A percentile compares a stretch with the other conserved stretches of the same genome.
phyloP scores from a whole-genome alignment of 305 asterid genomes.

The Plantago coronopus region DNA sequence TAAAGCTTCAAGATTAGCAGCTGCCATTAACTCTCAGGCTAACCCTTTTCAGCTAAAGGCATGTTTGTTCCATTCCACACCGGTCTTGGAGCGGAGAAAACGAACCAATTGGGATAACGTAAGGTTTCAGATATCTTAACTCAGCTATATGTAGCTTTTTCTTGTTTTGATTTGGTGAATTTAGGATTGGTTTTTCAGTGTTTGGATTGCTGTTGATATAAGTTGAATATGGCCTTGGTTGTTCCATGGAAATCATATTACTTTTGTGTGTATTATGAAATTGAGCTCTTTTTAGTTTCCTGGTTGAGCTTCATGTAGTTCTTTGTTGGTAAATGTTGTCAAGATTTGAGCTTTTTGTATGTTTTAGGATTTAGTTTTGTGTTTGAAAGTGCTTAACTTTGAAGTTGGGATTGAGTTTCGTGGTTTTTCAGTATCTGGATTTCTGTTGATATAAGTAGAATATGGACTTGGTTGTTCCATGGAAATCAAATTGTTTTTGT shows the following conservation, averaged over 20 bases:
- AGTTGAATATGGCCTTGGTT: neutral
- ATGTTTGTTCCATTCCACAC: slow-evolving; percentile 56
- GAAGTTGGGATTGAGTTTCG: neutral
- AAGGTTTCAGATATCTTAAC: slow-evolving; percentile 16
- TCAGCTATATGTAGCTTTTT: slow-evolving; percentile 18
- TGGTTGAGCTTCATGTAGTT: no score
- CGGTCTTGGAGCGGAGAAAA: slow-evolving; percentile 63
- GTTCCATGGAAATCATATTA: no score
- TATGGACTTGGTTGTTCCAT: neutral
- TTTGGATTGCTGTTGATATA: neutral
- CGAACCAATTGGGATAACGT: slow-evolving; percentile 67
- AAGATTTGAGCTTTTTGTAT: neutral
- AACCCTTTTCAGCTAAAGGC: slow-evolving; percentile 48
- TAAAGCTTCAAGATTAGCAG: slow-evolving; percentile 37
- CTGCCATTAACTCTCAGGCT: slow-evolving; percentile 36
- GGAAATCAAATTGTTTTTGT: neutral
- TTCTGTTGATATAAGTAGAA: no score
- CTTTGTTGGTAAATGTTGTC: neutral
- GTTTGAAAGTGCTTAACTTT: neutral
- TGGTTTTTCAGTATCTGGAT: neutral
- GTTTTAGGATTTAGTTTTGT: neutral
- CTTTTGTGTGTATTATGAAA: no score
- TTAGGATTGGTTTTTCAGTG: neutral
- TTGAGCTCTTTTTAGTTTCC: no score
- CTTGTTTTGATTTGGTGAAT: neutral